These are phyloP conservation scores for Colletotrichum sp. DNA, from an alignment of 2,329 filamentous ascomycete species.

Conservation along the genomic window DNA sequence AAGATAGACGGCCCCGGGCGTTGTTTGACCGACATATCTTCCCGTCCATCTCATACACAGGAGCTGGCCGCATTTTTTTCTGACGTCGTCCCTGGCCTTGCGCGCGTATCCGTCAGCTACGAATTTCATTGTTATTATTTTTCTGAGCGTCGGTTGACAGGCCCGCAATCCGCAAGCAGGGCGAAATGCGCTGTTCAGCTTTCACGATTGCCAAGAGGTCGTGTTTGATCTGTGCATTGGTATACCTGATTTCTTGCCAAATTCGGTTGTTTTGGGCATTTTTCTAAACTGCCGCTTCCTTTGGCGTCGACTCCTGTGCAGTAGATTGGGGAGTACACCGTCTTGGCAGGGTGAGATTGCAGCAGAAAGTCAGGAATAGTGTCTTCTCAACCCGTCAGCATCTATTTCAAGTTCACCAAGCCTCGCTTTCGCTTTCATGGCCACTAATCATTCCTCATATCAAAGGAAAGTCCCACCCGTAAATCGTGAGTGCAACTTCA, in stretches of 20 bases:
- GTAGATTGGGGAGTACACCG: not conserved
- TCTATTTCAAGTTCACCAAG: not conserved
- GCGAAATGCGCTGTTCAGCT: not conserved
- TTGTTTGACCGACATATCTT: not conserved
- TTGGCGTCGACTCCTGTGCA: not conserved
- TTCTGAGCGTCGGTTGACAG: not conserved
- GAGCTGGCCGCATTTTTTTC: not conserved
- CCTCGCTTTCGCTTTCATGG: not conserved
- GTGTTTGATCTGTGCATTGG: not conserved
- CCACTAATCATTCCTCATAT: not conserved
- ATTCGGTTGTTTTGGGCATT: not conserved
- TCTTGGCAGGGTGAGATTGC: not conserved
- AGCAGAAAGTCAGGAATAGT: not conserved
- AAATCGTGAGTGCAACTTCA: not conserved
- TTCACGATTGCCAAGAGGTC: not conserved
- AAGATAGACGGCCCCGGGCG: not conserved
- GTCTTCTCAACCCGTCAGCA: not conserved
- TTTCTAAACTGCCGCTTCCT: not conserved
- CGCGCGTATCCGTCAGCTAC: not conserved
- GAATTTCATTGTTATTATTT: not conserved
- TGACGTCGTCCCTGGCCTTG: not conserved
- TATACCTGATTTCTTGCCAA: not conserved
- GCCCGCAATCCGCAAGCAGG: not conserved
- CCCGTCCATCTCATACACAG: conserved; percentile 8
- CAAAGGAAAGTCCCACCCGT: not conserved